phyloP scores from a whole-genome alignment of 2,329 filamentous ascomycete genomes.

The Beauveria varroae region DNA sequence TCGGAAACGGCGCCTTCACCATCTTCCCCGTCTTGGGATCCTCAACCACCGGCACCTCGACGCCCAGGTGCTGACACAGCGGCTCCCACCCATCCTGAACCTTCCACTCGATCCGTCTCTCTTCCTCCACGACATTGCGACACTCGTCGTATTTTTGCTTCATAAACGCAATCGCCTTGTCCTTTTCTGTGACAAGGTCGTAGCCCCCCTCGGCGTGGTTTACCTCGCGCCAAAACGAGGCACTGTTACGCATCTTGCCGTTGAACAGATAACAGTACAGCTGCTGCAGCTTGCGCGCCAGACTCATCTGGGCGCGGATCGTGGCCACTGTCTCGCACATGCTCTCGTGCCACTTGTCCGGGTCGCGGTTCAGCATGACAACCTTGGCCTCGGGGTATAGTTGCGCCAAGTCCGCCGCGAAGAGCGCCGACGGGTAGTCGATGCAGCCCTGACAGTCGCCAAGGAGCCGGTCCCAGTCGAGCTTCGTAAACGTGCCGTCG shows the following conservation, averaged over 20 bases:
- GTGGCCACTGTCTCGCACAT: constrained; percentile 16
- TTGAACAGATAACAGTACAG: constrained; percentile 14
- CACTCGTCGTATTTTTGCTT: constrained; percentile 30
- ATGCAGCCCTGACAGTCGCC: constrained; percentile 14
- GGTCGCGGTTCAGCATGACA: constrained; percentile 15
- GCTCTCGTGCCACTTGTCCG: constrained; percentile 14
- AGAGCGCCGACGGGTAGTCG: constrained; percentile 14
- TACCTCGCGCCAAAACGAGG: constrained; percentile 5
- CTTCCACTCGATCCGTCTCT: constrained; percentile 30
- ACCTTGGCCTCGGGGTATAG: constrained; percentile 16
- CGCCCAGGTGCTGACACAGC: constrained; percentile 31
- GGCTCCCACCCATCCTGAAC: constrained; percentile 34
- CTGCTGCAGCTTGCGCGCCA: constrained; percentile 18
- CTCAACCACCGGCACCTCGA: constrained; percentile 27
- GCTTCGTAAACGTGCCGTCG: not conserved
- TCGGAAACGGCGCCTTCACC: constrained; percentile 16
- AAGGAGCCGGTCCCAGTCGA: constrained; percentile 15
- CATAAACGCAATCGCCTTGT: constrained; percentile 31
- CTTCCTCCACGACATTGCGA: constrained; percentile 24
- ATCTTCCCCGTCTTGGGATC: constrained; percentile 20
- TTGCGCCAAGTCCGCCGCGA: constrained; percentile 14
- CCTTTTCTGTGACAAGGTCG: constrained; percentile 26
- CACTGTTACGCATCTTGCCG: constrained; percentile 9
- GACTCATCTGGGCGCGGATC: not conserved
- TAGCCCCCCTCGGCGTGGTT: constrained; percentile 13